Evolutionary conservation across 2,329 filamentous ascomycete species (phyloP), one percentile per base, ranked within the genome.

Genomic region (Pestalotiopsis sp.): DNA sequence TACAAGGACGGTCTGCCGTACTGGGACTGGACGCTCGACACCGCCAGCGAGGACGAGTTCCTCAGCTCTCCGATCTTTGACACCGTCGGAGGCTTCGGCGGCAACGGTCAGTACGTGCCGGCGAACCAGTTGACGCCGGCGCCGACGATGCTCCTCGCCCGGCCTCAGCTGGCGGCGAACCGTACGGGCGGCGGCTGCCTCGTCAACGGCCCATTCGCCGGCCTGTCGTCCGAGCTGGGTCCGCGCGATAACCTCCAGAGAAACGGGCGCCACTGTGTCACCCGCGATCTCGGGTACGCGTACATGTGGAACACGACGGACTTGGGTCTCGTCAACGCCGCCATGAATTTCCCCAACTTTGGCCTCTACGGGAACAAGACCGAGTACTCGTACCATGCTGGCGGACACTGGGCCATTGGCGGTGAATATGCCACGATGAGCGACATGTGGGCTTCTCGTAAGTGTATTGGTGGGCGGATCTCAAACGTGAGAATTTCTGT

Each of bases 1-100:
- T 77, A 70, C 67, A 70, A 70, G 5, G 75, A 72, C 17, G 72
- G 69, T 1, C 69, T 74, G 1, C 74, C 75, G 1, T 75, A 73
- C 67, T 74, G 73, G 73, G 73, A 69, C 58, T 68, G 68, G 68
- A 69, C 57, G 13, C 52, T 72, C 41, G 67, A 69, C 17, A 49
- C 67, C 13, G 66, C 59, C 25, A 70, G 70, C 66, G 64, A 65
- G n/a, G 13, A 36, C 2, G 59, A 57, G 25, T 66, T 71, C 25
- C 49, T 70, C 1, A 52, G n/a, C 2, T 72, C 70, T 17, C 66
- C 71, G 25, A 49, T 73, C 25, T 72, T 73, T 13, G 72, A 73
- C 12, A 58, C 58, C 1, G 27, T 56, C 2, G 64, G 67, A 2
- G 69, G 69, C 7, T 69, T 74, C 9, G 68, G 70, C 4, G 72